A percentile compares a stretch with the other conserved stretches of the same genome.
These are phyloP conservation scores for Daldinia grandis DNA, from an alignment of 495 filamentous ascomycete genomes.

Conservation along the genomic window DNA sequence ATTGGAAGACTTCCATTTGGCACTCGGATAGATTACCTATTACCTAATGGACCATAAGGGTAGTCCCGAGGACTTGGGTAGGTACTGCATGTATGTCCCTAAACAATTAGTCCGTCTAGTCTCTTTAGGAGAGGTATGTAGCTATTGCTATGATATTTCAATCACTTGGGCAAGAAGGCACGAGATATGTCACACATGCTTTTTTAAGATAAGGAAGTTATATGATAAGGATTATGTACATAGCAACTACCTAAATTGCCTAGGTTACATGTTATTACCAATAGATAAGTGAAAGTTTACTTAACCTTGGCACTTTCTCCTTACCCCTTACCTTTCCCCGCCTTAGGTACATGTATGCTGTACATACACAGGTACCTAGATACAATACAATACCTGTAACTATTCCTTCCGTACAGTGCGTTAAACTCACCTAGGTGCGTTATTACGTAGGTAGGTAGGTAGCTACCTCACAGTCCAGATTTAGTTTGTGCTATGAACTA, in stretches of 20 bases:
- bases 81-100: no score
- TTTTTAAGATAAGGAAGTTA: neutral
- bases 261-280: neutral
- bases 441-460: neutral
- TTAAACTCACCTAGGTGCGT: neutral
- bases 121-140: neutral
- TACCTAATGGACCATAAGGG: no score
- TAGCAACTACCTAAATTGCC: no score
- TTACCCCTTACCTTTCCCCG: neutral
- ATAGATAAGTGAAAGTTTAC: neutral
- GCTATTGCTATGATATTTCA: neutral
- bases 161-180: neutral
- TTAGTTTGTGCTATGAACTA: neutral
- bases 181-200: neutral
- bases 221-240: no score
- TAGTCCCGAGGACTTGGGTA: conserved; percentile 12
- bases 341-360: neutral
- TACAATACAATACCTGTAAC: no score
- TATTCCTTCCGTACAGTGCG: neutral
- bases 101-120: no score
- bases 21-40: neutral
- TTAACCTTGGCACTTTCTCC: neutral
- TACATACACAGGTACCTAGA: no score
- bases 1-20: neutral
- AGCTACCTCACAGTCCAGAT: neutral